Base-by-base conservation (phyloP, 305 asterid genomes). In the Fraxinus sp. region DNA sequence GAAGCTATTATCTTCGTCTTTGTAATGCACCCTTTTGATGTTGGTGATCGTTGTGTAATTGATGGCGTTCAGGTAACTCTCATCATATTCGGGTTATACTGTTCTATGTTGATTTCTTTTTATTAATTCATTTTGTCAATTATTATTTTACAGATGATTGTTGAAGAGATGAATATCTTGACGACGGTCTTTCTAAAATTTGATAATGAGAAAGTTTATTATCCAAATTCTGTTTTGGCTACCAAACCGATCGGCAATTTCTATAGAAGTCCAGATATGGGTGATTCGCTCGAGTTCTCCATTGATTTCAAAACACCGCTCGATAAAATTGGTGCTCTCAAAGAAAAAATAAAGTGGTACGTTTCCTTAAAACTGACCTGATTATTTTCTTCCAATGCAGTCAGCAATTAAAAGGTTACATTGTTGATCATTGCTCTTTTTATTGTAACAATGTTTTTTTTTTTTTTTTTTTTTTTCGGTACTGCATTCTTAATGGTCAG, bases 91-190 rank as follows among this genome's bases (percentile, higher is more conserved):
- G 28, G 7, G 0, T 1, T 8, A 10, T 64, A 24, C n/a, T 24
- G 30, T 24, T 8, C 73, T 64, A 64, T 7, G 30, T 64, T 64
- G 73, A 64, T 9, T 20, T 64, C 33, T 22, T 9, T 64, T 64
- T 24, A 26, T 24, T 24, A 22, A 10, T 22, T 64, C 44, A 66
- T 30, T 8, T 37, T 8, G 0, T n/a, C 6, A 3, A 1, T 44
- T 8, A 33, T 16, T 57, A 7, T 71, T 39, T 11, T 14, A 66
- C 86, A 86, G 88, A 80, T 83, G 88, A 26, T 74, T 41, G 88
- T 86, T 28, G 88, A 86, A 37, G 85, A 86, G 88, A 83, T 83
- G 86, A 86, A 83, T 35, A 80, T 86, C 33, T 28, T 86, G 81
- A 80, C 86, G 9, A 86, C 85, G 0, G 71, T 74, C 36, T 86